Evolutionary conservation across 2,329 filamentous ascomycete genomes (phyloP), one percentile per base, ranked within the genome.

Genomic region (Phaeosphaeria sp.): DNA sequence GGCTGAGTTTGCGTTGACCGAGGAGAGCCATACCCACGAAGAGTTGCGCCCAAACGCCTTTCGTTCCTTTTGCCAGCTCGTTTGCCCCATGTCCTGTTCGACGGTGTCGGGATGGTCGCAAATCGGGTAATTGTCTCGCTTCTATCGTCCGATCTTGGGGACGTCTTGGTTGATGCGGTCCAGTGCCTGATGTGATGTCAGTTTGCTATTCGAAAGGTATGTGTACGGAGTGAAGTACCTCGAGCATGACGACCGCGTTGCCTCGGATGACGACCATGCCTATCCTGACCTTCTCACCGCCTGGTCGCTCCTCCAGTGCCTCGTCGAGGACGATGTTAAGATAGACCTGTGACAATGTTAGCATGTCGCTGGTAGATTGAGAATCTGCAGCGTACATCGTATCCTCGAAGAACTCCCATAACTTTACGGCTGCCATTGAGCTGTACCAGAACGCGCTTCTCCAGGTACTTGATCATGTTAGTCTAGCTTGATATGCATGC

Each of bases 291-390:
- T 97, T 97, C 82, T 96, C 93, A 59, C 93, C 93, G 61, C 91
- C 91, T 20, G 90, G 85, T 79, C 96, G 97, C 83, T 97, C 93
- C 79, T 99, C 95, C 47, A 97, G 88, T 20, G 95, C 94, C 71
- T 99, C 95, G 78, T 99, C 96, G 22, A 99, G 87, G 44, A 99
- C 95, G 75, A 99, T 93, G 81, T 99, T 99, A 74, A 99, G 84
- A 82, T 98, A 99, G 62, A 98, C 93, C 94, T 97, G 33, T 17
- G 53, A 42, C 17, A 46, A 66, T 25, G 20, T 56, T 18, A 63
- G 46, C 20, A 18, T 45, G 8, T 7, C 22, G 9, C 13, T n/a
- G n/a, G n/a, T n/a, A n/a, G n/a, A n/a, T 17, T 9, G 25, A 44
- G 13, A 15, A 25, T 18, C 25, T 9, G 20, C 13, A 11, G 25